These are phyloP conservation scores for Castanea crenata DNA, from an alignment of 306 rosid genomes.

Conservation along the genomic window DNA sequence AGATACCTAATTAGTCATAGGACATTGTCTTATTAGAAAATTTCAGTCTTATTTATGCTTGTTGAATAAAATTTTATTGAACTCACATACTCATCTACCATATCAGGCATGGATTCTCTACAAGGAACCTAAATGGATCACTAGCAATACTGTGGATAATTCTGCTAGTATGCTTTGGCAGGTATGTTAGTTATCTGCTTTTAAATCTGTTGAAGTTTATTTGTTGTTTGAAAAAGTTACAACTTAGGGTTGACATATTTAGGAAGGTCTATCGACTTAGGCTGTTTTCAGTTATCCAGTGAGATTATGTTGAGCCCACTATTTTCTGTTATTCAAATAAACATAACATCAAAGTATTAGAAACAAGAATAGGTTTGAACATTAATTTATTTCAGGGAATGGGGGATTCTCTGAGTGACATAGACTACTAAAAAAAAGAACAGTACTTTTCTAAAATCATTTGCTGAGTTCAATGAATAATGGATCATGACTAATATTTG, in stretches of 20 bases:
- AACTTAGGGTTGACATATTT: not conserved
- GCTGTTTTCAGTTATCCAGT: not conserved
- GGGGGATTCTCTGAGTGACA: too few relatives aligned
- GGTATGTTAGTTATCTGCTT: slow-evolving; percentile 33
- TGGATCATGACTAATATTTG: too few relatives aligned
- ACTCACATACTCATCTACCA: slow-evolving; percentile 14
- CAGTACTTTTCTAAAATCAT: not conserved
- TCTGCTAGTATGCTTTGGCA: slow-evolving; percentile 67
- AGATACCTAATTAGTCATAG: not conserved
- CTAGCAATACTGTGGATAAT: slow-evolving; percentile 60
- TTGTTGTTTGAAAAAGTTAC: not conserved
- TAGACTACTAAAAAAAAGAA: too few relatives aligned
- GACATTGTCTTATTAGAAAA: not conserved
- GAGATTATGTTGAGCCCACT: not conserved
- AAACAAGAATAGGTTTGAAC: too few relatives aligned
- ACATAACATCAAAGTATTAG: not conserved
- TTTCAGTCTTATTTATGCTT: slow-evolving; percentile 2
- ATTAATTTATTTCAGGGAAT: too few relatives aligned
- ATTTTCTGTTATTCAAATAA: not conserved
- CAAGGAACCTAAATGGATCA: slow-evolving; percentile 72
- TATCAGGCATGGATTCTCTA: slow-evolving; percentile 71
- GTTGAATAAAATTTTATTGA: slow-evolving; percentile 17
- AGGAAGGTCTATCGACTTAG: not conserved
- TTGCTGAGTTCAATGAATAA: not conserved
- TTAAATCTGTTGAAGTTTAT: not conserved